A percentile compares a stretch with the other conserved stretches of the same genome.
phyloP scores from a whole-genome alignment of 805 yeast species.

The Groenewaldozyma salmanticensis region DNA sequence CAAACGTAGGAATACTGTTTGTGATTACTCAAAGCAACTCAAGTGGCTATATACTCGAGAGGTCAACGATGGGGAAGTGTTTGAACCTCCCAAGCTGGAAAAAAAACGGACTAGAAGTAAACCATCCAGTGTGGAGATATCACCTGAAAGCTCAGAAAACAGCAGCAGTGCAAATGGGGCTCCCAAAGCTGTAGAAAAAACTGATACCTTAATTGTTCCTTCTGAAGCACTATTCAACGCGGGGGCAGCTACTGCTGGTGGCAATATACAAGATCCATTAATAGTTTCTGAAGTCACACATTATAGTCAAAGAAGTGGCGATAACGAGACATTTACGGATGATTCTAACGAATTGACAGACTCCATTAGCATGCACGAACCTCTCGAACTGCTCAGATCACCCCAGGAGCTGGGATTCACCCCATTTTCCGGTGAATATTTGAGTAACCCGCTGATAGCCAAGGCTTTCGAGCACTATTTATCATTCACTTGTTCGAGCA shows the following conservation, averaged over 20 bases:
- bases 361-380: neutral
- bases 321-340: too few species aligned
- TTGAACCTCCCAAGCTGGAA: constrained; percentile 1
- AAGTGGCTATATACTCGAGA: neutral
- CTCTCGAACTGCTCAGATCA: neutral
- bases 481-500: constrained; percentile 1
- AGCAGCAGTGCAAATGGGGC: too few species aligned
- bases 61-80: neutral
- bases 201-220: too few species aligned
- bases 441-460: neutral
- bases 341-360: neutral
- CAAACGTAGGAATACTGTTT: neutral
- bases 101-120: neutral
- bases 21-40: neutral
- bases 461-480: constrained; percentile 2
- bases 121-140: neutral
- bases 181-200: too few species aligned
- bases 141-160: neutral
- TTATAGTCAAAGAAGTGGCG: too few species aligned
- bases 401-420: constrained; percentile 1
- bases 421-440: too few species aligned
- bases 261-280: neutral
- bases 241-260: too few species aligned
- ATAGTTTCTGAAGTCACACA: neutral
- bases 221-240: too few species aligned